Conservation (phyloP, 306 rosid species). For the Herpetospermum pedunculosum region DNA sequence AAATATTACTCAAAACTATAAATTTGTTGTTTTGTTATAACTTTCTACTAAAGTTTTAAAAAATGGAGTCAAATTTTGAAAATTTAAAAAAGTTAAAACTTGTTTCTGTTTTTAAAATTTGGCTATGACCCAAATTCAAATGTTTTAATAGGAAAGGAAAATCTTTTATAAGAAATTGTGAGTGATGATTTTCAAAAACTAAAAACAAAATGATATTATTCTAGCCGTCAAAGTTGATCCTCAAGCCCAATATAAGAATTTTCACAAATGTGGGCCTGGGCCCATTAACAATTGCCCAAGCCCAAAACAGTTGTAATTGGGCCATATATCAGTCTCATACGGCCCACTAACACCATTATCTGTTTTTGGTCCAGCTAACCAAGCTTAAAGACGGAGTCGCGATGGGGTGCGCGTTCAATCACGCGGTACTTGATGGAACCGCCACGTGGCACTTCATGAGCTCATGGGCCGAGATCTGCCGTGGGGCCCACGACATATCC, state of each 20-base stretch:
- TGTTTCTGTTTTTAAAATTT: too few species aligned
- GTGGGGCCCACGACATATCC: slow-evolving; percentile 35
- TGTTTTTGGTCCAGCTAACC: slow-evolving; percentile 38
- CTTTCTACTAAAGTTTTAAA: too few species aligned
- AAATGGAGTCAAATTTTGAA: too few species aligned
- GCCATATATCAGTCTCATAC: background rate
- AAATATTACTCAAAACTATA: too few species aligned
- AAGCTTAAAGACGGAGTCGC: slow-evolving; percentile 83
- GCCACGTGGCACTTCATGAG: slow-evolving; percentile 96
- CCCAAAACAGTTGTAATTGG: background rate
- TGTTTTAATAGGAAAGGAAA: too few species aligned
- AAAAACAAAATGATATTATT: too few species aligned
- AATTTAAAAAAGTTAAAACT: too few species aligned
- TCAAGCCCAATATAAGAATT: background rate
- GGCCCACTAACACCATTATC: background rate
- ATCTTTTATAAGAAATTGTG: too few species aligned
- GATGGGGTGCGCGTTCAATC: slow-evolving; percentile 85
- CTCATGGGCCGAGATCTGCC: slow-evolving; percentile 76
- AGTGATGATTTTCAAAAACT: too few species aligned
- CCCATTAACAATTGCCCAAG: background rate
- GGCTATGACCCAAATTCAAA: too few species aligned
- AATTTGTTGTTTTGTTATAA: too few species aligned
- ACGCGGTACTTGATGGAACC: slow-evolving; percentile 74
- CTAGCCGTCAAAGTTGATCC: background rate
- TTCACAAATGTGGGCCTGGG: background rate